Conservation (phyloP, 164 flowering plant genomes). For the Tinospora cordifolia region DNA sequence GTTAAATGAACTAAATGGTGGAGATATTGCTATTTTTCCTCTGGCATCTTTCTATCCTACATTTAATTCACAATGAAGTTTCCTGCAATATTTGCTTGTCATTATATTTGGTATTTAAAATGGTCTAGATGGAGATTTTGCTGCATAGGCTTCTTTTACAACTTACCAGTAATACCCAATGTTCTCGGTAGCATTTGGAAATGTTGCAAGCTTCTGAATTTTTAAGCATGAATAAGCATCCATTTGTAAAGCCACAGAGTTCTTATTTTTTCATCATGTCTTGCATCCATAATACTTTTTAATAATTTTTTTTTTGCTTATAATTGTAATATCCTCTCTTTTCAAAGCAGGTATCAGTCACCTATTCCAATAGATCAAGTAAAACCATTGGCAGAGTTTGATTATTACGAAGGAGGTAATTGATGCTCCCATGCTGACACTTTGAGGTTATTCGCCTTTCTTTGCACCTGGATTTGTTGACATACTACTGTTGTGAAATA, state of each 20-base stretch:
- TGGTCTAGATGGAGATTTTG: not conserved
- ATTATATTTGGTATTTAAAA: not conserved
- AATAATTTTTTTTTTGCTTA: not conserved
- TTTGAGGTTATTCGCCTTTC: not conserved
- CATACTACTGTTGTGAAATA: not conserved
- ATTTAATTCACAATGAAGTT: not conserved
- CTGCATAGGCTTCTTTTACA: not conserved
- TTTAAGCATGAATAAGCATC: not conserved
- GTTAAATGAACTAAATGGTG: not conserved
- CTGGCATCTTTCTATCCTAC: not conserved
- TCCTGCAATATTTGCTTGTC: not conserved
- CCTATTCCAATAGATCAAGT: slow-evolving; percentile 63
- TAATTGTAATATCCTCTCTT: not conserved
- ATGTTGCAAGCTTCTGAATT: not conserved
- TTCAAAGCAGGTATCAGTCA: slow-evolving; percentile 41
- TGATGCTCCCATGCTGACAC: not conserved
- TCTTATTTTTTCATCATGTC: no score
- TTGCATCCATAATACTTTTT: no score
- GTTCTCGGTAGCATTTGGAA: not conserved
- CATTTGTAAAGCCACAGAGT: not conserved
- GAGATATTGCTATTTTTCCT: not conserved
- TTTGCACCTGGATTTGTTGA: not conserved
- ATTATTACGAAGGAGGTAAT: slow-evolving; percentile 52
- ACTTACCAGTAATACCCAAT: not conserved
- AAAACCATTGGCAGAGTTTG: slow-evolving; percentile 40